Evolutionary conservation across 2,329 filamentous ascomycete genomes (phyloP).

Genomic region (Dactylellina haptotyla): DNA sequence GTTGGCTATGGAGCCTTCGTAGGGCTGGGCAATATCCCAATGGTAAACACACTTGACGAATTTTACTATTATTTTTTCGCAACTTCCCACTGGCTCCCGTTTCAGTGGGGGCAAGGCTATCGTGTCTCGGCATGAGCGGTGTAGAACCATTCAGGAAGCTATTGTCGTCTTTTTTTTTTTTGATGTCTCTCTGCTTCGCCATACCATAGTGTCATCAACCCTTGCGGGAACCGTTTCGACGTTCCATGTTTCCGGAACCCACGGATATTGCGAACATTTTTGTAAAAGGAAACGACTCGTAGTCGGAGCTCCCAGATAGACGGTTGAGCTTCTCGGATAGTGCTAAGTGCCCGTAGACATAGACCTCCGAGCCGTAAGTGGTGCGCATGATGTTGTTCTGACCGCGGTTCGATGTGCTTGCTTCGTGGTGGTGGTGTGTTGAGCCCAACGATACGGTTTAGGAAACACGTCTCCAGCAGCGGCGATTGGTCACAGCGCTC

Average conservation of each 20-base stretch:
- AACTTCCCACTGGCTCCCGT: background rate
- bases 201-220: background rate
- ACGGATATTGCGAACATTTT: background rate
- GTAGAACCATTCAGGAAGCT: background rate
- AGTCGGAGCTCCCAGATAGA: background rate
- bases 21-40: background rate
- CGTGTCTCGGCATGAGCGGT: conserved; percentile 33
- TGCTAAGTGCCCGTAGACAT: background rate
- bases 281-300: background rate
- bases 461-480: background rate
- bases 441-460: background rate
- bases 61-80: background rate
- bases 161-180: background rate
- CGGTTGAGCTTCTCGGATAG: background rate
- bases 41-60: background rate
- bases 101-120: background rate
- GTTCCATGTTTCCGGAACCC: conserved; percentile 19
- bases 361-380: background rate
- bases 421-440: background rate
- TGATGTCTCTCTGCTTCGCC: background rate
- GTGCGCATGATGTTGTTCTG: background rate
- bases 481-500: conserved; percentile 1
- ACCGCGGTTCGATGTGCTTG: background rate
- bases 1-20: background rate
- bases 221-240: conserved; percentile 22